Base-by-base conservation (phyloP, 2,329 filamentous ascomycete genomes). In the Aspergillus tamarii region DNA sequence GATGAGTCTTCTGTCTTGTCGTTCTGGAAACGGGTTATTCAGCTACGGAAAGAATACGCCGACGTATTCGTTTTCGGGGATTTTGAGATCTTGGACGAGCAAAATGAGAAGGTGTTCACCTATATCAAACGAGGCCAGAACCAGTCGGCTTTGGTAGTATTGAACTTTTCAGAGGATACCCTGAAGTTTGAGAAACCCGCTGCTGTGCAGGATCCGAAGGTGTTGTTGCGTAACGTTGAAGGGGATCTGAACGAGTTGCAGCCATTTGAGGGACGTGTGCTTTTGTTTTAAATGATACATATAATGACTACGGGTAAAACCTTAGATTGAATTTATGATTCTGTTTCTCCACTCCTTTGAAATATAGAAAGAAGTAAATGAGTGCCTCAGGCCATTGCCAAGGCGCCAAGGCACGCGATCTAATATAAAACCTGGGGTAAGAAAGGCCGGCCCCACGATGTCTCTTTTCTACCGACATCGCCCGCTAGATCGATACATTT, bases 41-140 rank as follows among this genome's bases (percentile, higher is more conserved):
- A 77, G 23, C 70, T 88, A 60, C 84, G 91, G 63, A 90, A 90
- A 71, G 74, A 83, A 56, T 80, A 86, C 70, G 82, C 82, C 50
- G 84, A 90, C 64, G 70, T 90, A 0, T 87, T 92, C 61, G 84
- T 91, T 9, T 91, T 91, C 69, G 89, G 89, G 1, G 79, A 85
- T 54, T 91, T 90, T 64, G 80, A 83, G 58, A 68, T 84, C n/a
- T 71, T 89, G 1, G 83, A 85, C 0, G 74, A 79, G 0, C 79
- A 86, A 6, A 82, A 87, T 23, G 69, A 76, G 60, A 74, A 83
- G 26, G 77, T 87, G 0, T 89, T 91, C 69, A 74, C 66, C 28
- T 69, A 69, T 59, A 68, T 76, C 16, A 69, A 69, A 63, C 58
- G 16, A 7, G 57, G 43, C 1, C 50, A 28, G 23, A 39, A 52